Percentiles rank a stretch among this genome's conserved stretches.
Evolutionary conservation across 805 yeast genomes (phyloP).

Genomic region (Candida sphagnicola): DNA sequence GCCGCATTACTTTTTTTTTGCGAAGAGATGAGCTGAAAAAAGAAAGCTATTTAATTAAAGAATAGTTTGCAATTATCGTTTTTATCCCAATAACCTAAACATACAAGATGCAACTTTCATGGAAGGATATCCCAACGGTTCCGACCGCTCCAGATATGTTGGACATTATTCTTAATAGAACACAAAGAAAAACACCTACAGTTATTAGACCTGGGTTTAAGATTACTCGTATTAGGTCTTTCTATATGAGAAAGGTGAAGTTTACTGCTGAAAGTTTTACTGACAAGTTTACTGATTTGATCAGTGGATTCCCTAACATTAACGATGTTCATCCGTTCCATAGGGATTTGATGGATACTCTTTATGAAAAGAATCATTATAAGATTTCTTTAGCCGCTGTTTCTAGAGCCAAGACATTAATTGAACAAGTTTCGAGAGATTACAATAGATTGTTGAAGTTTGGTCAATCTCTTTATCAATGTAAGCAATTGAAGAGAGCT

Average conservation of each 20-base stretch:
- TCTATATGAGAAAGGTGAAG: conserved; percentile 97
- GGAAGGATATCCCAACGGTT: conserved; percentile 98
- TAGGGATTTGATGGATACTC: conserved; percentile 95
- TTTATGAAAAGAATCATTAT: conserved; percentile 97
- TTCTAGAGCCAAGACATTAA: conserved; percentile 86
- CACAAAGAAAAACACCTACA: conserved; percentile 99
- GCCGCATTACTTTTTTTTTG: conserved; percentile 4
- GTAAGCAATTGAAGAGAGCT: conserved; percentile 97
- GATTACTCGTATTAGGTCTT: conserved; percentile 93
- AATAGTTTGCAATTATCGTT: background rate
- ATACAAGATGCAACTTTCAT: conserved; percentile 80
- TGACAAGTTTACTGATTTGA: conserved; percentile 84
- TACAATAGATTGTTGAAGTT: conserved; percentile 90
- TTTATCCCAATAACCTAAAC: background rate
- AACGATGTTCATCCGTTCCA: conserved; percentile 98
- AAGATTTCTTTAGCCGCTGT: conserved; percentile 94
- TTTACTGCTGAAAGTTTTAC: conserved; percentile 94
- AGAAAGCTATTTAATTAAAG: background rate
- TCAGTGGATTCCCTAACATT: conserved; percentile 90
- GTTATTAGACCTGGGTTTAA: conserved; percentile 95
- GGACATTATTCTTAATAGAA: conserved; percentile 94
- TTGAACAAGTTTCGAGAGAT: conserved; percentile 96
- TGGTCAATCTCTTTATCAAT: conserved; percentile 97
- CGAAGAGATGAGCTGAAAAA: conserved; percentile 4
- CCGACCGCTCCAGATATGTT: conserved; percentile 88